Percentiles rank a stretch among this genome's conserved stretches.
Evolutionary conservation across 371 early-diverging fungal genomes (phyloP).

Genomic region (Mucor plumbeus): DNA sequence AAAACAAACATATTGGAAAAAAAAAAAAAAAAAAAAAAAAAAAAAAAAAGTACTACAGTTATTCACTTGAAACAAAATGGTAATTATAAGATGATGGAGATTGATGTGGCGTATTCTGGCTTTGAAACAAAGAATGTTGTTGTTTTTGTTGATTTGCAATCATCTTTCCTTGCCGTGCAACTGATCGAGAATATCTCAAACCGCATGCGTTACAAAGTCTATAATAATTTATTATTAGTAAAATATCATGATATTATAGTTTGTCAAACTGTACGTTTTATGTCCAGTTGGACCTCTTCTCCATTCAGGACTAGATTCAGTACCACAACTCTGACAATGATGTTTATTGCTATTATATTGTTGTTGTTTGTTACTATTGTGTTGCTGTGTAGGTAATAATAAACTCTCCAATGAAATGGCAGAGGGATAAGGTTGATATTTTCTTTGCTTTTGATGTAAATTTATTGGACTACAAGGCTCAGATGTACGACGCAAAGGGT

Average conservation of each 20-base stretch:
- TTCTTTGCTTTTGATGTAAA: background rate
- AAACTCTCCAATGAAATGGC: background rate
- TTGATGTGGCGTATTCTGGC: slow-evolving; percentile 21
- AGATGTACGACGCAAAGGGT: slow-evolving; percentile 1
- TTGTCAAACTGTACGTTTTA: slow-evolving; percentile 41
- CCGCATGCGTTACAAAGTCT: slow-evolving; percentile 59
- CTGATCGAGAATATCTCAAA: slow-evolving; percentile 48
- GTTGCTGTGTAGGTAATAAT: background rate
- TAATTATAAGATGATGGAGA: background rate
- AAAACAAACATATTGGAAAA: background rate
- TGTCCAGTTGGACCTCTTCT: slow-evolving; percentile 54
- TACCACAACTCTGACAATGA: slow-evolving; percentile 53
- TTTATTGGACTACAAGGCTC: background rate
- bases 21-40: too few species aligned
- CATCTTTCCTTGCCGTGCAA: slow-evolving; percentile 46
- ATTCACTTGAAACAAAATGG: background rate
- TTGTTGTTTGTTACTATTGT: slow-evolving; percentile 7
- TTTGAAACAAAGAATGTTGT: slow-evolving; percentile 27
- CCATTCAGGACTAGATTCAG: slow-evolving; percentile 57
- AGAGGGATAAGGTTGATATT: slow-evolving; percentile 1
- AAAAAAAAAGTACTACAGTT: background rate
- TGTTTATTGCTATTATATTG: slow-evolving; percentile 7
- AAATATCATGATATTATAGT: background rate
- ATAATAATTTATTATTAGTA: slow-evolving; percentile 7
- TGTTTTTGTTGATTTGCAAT: slow-evolving; percentile 22